Percentiles rank a stretch among this genome's conserved stretches.
phyloP scores from a whole-genome alignment of 169 alveolate species.

The Amoebophrya sp. region DNA sequence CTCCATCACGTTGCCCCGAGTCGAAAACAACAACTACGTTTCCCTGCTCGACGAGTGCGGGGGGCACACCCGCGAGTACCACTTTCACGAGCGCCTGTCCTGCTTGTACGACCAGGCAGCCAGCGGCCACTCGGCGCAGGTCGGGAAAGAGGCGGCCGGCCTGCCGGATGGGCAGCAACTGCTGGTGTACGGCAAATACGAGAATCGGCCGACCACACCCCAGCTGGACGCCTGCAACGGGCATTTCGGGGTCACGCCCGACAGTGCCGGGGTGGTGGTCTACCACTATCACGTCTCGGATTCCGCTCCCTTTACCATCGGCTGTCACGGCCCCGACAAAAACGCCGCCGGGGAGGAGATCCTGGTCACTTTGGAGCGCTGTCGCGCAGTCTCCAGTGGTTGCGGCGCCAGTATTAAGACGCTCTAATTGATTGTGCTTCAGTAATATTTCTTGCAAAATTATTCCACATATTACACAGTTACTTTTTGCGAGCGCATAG shows the following conservation, averaged over 20 bases:
- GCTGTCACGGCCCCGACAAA: not conserved
- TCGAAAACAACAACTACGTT: not conserved
- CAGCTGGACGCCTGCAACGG: not conserved
- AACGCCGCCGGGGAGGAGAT: not conserved
- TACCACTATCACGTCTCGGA: slow-evolving; percentile 13
- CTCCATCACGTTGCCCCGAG: not conserved
- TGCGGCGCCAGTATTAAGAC: not conserved
- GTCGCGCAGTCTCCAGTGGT: not conserved
- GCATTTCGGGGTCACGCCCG: not conserved
- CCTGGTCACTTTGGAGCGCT: not conserved
- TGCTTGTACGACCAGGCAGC: not conserved
- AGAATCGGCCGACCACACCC: not conserved
- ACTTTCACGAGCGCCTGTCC: not conserved
- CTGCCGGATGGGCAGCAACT: not conserved
- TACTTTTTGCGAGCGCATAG: not conserved
- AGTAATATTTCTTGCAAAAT: no score
- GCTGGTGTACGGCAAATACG: not conserved
- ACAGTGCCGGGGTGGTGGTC: not conserved
- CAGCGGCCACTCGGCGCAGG: slow-evolving; percentile 8
- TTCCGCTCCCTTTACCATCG: slow-evolving; percentile 7
- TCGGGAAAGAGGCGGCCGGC: not conserved
- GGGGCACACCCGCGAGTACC: not conserved
- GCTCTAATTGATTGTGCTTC: no score
- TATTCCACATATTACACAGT: not conserved
- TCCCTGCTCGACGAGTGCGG: slow-evolving; percentile 1